Conservation (phyloP, 1,284 basidiomycete genomes). For the Mycena citricolor region DNA sequence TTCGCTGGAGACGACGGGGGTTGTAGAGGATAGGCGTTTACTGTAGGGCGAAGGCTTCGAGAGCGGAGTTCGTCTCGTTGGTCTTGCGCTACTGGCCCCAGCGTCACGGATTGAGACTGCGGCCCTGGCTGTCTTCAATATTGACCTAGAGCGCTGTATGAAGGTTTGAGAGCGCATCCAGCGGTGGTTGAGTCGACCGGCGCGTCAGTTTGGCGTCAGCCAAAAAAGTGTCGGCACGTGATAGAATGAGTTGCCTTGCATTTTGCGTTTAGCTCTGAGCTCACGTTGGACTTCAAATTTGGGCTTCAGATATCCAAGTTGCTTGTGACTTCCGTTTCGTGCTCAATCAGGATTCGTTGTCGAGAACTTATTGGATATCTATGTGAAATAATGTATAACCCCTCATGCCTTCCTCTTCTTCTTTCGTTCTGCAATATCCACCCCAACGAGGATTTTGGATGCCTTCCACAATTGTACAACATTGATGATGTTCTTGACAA, state of each 20-base stretch:
- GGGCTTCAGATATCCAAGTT: too few species aligned
- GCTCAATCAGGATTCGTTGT: too few species aligned
- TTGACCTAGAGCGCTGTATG: constrained; percentile 49
- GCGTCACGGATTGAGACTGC: background rate
- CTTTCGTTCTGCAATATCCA: constrained; percentile 83
- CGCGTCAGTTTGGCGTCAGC: too few species aligned
- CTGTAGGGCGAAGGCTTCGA: constrained; percentile 18
- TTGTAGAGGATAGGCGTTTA: constrained; percentile 25
- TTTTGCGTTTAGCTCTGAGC: too few species aligned
- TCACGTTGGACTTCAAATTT: too few species aligned
- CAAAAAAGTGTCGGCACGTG: too few species aligned
- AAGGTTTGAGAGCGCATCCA: constrained; percentile 58
- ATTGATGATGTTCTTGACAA: constrained; percentile 92
- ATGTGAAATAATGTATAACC: constrained; percentile 1
- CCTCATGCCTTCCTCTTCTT: constrained; percentile 30
- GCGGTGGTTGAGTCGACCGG: background rate
- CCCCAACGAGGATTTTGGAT: constrained; percentile 90
- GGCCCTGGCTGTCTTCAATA: constrained; percentile 39
- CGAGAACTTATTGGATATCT: background rate
- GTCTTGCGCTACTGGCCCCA: background rate
- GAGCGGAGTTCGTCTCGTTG: constrained; percentile 1
- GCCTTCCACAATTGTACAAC: constrained; percentile 99
- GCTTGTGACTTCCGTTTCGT: too few species aligned
- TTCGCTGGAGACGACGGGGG: constrained; percentile 11
- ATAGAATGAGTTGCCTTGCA: too few species aligned